Percentiles rank a stretch among this genome's conserved stretches.
Conservation (phyloP, 306 rosid genomes). For the Senna tora region DNA sequence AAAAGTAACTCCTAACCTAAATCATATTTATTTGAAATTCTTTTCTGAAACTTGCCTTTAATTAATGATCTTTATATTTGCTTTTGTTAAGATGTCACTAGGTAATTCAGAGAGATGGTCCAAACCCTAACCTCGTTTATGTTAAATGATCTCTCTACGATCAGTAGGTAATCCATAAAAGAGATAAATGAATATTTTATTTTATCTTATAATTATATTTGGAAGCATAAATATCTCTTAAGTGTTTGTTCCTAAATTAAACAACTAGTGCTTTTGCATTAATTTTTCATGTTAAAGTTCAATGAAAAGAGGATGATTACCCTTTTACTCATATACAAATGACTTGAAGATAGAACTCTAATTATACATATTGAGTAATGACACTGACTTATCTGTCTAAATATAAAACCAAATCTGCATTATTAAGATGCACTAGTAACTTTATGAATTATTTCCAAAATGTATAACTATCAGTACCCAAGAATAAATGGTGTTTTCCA, state of each 20-base stretch:
- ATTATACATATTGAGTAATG: background rate
- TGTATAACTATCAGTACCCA: too few species aligned
- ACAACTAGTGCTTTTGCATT: background rate
- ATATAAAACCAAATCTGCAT: conserved; percentile 1
- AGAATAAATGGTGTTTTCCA: too few species aligned
- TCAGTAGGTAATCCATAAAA: too few species aligned
- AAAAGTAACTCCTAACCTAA: too few species aligned
- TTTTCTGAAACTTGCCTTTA: background rate
- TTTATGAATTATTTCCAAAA: too few species aligned
- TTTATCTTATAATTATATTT: background rate
- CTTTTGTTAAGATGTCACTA: background rate
- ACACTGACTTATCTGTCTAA: conserved; percentile 3
- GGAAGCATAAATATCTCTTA: too few species aligned
- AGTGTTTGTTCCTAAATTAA: too few species aligned
- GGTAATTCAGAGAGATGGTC: background rate
- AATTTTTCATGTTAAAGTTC: background rate
- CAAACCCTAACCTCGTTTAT: background rate
- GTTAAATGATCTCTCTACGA: background rate
- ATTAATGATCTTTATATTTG: background rate
- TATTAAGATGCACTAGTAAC: too few species aligned
- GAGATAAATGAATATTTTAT: background rate
- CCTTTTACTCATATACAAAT: background rate
- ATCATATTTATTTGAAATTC: conserved; percentile 6
- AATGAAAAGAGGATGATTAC: background rate
- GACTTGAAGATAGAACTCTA: background rate